Percentiles rank a stretch among this genome's conserved stretches.
These are phyloP conservation scores for Coprinopsis strossmayeri DNA, from an alignment of 768 basidiomycete species.

Conservation along the genomic window DNA sequence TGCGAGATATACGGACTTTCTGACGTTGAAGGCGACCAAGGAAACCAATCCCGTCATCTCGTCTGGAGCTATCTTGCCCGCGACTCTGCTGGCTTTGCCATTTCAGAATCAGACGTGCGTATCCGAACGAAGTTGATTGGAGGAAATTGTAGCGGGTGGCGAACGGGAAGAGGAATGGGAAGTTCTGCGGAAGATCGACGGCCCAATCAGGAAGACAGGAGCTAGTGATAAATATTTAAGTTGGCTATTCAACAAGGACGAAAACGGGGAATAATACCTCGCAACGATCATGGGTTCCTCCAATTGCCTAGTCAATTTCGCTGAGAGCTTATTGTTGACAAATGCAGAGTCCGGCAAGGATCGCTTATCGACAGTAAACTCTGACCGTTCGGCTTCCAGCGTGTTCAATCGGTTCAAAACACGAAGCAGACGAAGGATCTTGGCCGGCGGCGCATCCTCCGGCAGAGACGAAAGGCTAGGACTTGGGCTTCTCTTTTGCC, in stretches of 20 bases:
- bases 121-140: slow-evolving; percentile 96
- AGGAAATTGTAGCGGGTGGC: slow-evolving; percentile 96
- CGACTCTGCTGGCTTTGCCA: slow-evolving; percentile 88
- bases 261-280: slow-evolving; percentile 45
- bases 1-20: slow-evolving; percentile 94
- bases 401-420: slow-evolving; percentile 81
- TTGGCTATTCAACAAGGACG: neutral
- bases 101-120: slow-evolving; percentile 89
- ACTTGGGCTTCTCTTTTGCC: slow-evolving; percentile 50
- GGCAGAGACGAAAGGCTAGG: slow-evolving; percentile 75
- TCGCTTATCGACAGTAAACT: slow-evolving; percentile 43
- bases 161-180: slow-evolving; percentile 99
- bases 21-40: slow-evolving; percentile 89
- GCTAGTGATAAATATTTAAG: slow-evolving; percentile 32
- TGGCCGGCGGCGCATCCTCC: slow-evolving; percentile 78
- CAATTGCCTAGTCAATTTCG: slow-evolving; percentile 93
- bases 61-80: slow-evolving; percentile 69
- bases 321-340: slow-evolving; percentile 95
- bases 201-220: slow-evolving; percentile 98
- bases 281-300: slow-evolving; percentile 99
- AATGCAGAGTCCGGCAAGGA: slow-evolving; percentile 78
- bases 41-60: slow-evolving; percentile 90
- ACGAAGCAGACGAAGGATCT: slow-evolving; percentile 85
- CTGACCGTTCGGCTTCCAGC: slow-evolving; percentile 57
- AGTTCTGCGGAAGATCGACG: slow-evolving; percentile 89